phyloP scores from a whole-genome alignment of 768 basidiomycete species.

The Chalciporus piperatus region DNA sequence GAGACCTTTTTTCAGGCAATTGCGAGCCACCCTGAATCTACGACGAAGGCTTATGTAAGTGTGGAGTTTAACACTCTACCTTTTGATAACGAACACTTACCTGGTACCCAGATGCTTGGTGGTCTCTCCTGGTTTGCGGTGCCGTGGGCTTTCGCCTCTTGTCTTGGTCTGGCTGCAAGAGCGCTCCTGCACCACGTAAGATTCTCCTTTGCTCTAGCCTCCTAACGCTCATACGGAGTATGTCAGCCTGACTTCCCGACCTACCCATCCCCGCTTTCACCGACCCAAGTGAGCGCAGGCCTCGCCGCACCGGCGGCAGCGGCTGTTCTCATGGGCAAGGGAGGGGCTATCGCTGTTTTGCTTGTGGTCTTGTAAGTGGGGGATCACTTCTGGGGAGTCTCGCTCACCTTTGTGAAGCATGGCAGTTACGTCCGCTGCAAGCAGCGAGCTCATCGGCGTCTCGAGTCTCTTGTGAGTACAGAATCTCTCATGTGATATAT shows the following conservation, averaged over 20 bases:
- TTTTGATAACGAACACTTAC: neutral
- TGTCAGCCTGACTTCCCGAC: constrained; percentile 51
- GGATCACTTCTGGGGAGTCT: neutral
- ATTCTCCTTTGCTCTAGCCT: neutral
- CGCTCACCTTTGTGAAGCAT: constrained; percentile 25
- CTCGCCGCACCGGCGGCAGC: constrained; percentile 47
- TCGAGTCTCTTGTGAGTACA: constrained; percentile 41
- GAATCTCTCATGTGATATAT: neutral
- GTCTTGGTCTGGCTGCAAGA: constrained; percentile 43
- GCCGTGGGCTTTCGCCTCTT: constrained; percentile 50
- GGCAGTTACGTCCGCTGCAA: constrained; percentile 47
- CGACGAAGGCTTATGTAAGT: constrained; percentile 50
- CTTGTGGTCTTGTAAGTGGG: constrained; percentile 40
- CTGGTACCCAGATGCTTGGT: constrained; percentile 44
- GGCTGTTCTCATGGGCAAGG: constrained; percentile 43
- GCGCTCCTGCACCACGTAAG: constrained; percentile 34
- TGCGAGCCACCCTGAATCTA: constrained; percentile 48
- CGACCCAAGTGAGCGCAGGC: constrained; percentile 40
- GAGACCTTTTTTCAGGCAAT: constrained; percentile 37
- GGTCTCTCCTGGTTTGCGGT: constrained; percentile 58
- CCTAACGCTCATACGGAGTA: neutral
- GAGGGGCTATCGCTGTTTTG: constrained; percentile 42
- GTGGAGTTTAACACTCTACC: neutral
- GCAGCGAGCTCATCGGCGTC: constrained; percentile 45
- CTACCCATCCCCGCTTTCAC: constrained; percentile 42